A percentile compares a stretch with the other conserved stretches of the same genome.
These are phyloP conservation scores for Pseudozyma sp. DNA, from an alignment of 1,284 basidiomycete genomes.

Conservation along the genomic window DNA sequence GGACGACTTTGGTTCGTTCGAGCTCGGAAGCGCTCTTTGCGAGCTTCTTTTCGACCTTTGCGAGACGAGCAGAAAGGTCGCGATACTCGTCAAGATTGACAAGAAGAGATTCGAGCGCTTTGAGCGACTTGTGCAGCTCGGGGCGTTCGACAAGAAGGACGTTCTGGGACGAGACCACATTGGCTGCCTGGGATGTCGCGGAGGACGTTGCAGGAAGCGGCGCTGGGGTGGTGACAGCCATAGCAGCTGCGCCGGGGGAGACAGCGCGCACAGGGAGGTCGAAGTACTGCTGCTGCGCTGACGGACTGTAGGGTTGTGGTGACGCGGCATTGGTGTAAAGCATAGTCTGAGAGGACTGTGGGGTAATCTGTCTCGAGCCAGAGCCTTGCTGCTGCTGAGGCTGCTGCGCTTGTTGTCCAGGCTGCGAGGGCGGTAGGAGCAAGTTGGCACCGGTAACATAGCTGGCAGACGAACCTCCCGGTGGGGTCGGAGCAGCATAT, in stretches of 20 bases:
- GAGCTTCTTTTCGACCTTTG: constrained; percentile 65
- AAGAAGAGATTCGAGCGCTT: constrained; percentile 60
- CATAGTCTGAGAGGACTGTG: constrained; percentile 29
- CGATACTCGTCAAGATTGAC: constrained; percentile 67
- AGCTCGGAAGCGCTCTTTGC: constrained; percentile 58
- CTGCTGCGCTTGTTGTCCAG: constrained; percentile 10
- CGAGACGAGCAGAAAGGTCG: constrained; percentile 54
- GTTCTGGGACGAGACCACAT: not conserved
- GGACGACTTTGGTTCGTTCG: constrained; percentile 56
- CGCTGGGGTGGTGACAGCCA: constrained; percentile 21
- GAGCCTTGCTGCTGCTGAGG: constrained; percentile 11
- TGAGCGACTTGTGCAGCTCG: constrained; percentile 65
- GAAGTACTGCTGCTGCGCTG: constrained; percentile 42
- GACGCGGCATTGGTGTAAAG: constrained; percentile 19
- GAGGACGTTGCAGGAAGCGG: constrained; percentile 7
- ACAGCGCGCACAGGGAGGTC: constrained; percentile 21
- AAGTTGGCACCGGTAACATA: constrained; percentile 9
- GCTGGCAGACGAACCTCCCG: constrained; percentile 5
- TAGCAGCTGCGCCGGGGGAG: constrained; percentile 13
- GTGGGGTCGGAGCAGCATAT: constrained; percentile 6
- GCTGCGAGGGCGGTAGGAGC: constrained; percentile 23
- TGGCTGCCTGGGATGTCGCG: constrained; percentile 10
- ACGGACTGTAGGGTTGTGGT: constrained; percentile 32
- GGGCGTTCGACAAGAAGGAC: constrained; percentile 51
- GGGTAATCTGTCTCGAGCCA: constrained; percentile 24